phyloP scores from a whole-genome alignment of 202 grass and related monocot genomes.

The Schoenoplectus tabernaemontani region DNA sequence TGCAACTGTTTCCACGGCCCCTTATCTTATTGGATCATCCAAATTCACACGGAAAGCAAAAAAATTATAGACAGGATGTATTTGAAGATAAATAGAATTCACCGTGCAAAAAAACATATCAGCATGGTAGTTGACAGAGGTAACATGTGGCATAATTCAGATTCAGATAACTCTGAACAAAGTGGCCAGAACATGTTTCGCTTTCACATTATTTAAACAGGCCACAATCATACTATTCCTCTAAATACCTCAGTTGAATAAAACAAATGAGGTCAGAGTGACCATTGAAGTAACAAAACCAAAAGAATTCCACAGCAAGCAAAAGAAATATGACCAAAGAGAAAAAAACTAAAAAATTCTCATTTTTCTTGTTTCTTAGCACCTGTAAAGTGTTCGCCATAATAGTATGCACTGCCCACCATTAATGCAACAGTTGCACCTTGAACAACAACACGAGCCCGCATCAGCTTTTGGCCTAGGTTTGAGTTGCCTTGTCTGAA shows the following conservation, averaged over 20 bases:
- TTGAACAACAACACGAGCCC: conserved; percentile 84
- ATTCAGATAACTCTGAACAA: too few species aligned
- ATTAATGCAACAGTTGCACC: conserved; percentile 89
- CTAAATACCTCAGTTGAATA: not conserved
- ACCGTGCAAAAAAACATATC: not conserved
- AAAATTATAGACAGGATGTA: not conserved
- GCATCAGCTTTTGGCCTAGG: conserved; percentile 91
- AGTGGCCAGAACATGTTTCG: too few species aligned
- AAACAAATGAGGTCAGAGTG: conserved; percentile 1
- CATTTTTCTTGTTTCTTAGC: conserved; percentile 28
- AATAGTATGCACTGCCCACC: conserved; percentile 84
- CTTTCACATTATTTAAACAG: conserved; percentile 1
- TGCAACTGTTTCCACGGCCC: not conserved
- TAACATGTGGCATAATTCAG: too few species aligned
- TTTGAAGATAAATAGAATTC: not conserved
- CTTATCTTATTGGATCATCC: not conserved
- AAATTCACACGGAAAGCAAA: not conserved
- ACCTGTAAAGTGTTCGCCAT: conserved; percentile 60
- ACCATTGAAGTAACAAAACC: conserved; percentile 5
- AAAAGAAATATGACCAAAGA: conserved; percentile 1
- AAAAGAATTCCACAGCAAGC: not conserved
- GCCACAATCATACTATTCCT: not conserved
- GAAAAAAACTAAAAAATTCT: not conserved
- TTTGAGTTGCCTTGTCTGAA: conserved; percentile 85
- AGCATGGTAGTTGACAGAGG: not conserved